These are phyloP conservation scores for Schwanniomyces polymorphus DNA, from an alignment of 805 yeast species.

Conservation along the genomic window DNA sequence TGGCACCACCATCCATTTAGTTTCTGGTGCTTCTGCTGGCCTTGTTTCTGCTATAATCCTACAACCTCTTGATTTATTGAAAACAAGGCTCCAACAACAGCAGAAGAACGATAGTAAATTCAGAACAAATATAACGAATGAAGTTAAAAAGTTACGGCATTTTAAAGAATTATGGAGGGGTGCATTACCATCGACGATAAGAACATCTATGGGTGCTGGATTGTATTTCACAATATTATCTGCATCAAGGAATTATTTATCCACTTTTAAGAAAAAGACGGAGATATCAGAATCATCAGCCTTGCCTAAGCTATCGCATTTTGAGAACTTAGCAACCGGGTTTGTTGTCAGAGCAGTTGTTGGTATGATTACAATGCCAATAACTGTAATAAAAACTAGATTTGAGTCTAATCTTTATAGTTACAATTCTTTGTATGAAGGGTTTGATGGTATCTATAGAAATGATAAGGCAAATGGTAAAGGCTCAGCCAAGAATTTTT, in stretches of 20 bases:
- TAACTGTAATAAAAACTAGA: slow-evolving; percentile 86
- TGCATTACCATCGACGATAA: slow-evolving; percentile 82
- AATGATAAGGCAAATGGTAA: slow-evolving; percentile 11
- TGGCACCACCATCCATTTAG: slow-evolving; percentile 46
- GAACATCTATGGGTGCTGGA: slow-evolving; percentile 91
- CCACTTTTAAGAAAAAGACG: slow-evolving; percentile 21
- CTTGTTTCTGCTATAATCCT: slow-evolving; percentile 73
- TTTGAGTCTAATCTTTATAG: slow-evolving; percentile 79
- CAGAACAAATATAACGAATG: slow-evolving; percentile 34
- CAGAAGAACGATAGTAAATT: slow-evolving; percentile 16
- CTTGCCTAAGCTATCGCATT: slow-evolving; percentile 70
- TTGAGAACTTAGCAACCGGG: slow-evolving; percentile 75
- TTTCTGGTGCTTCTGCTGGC: slow-evolving; percentile 86
- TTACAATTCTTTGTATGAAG: slow-evolving; percentile 64
- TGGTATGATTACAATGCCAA: slow-evolving; percentile 91
- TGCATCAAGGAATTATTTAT: slow-evolving; percentile 52
- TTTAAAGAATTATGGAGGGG: slow-evolving; percentile 82
- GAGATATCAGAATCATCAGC: slow-evolving; percentile 10
- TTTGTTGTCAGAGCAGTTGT: slow-evolving; percentile 76
- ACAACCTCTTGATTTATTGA: slow-evolving; percentile 87
- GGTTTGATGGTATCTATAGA: slow-evolving; percentile 55
- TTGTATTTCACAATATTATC: slow-evolving; percentile 77
- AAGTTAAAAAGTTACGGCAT: slow-evolving; percentile 42
- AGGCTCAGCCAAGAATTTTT: slow-evolving; percentile 64
- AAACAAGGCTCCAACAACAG: slow-evolving; percentile 73